These are phyloP conservation scores for Vigna mungo DNA, from an alignment of 306 rosid genomes.

Conservation along the genomic window DNA sequence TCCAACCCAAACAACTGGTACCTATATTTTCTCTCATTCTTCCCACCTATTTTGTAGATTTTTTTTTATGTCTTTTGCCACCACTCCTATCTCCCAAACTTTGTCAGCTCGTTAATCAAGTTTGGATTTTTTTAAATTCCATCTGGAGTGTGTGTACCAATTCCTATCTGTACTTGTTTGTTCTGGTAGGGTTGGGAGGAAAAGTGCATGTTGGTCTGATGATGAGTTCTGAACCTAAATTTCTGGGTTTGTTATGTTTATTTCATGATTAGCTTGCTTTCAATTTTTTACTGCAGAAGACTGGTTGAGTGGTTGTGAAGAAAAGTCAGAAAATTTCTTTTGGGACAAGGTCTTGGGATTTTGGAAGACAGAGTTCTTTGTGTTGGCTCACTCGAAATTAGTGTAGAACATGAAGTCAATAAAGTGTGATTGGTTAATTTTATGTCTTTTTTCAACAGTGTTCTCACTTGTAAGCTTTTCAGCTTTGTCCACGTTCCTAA, in stretches of 20 bases:
- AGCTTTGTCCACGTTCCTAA: constrained; percentile 22
- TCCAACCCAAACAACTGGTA: constrained; percentile 85
- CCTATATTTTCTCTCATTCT: constrained; percentile 38
- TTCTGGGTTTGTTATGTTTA: constrained; percentile 2
- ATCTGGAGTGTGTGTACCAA: background rate
- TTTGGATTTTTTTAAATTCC: background rate
- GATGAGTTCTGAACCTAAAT: background rate
- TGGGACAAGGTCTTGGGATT: constrained; percentile 23
- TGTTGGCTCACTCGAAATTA: constrained; percentile 24
- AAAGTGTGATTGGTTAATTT: constrained; percentile 32
- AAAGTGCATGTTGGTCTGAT: background rate
- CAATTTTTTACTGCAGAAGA: background rate
- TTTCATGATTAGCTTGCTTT: background rate
- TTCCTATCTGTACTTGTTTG: background rate
- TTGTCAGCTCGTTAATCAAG: constrained; percentile 15
- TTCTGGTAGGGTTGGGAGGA: constrained; percentile 30
- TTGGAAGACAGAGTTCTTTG: constrained; percentile 4
- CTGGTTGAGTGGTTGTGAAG: constrained; percentile 18
- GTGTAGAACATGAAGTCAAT: constrained; percentile 30
- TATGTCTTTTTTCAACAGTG: background rate
- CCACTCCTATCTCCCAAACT: background rate
- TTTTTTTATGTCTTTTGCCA: constrained; percentile 18
- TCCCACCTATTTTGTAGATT: background rate
- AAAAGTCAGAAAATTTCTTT: constrained; percentile 9
- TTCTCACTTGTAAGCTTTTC: background rate